Percentiles rank a stretch among this genome's conserved stretches.
phyloP scores from a whole-genome alignment of 139 green algal genomes.

The Mesotaenium endlicherianum region DNA sequence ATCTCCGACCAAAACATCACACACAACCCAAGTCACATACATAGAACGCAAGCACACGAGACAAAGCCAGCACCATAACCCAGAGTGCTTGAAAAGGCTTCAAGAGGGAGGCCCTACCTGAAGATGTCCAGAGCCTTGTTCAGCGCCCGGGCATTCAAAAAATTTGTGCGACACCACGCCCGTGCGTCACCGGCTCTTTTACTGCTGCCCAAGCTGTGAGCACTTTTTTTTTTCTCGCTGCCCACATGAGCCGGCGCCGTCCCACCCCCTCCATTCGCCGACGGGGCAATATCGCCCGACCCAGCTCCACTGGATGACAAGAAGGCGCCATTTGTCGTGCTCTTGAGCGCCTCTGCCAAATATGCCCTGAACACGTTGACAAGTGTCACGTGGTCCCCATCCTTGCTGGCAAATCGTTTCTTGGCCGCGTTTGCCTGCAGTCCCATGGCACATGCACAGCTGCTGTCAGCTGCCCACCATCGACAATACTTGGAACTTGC shows the following conservation, averaged over 20 bases:
- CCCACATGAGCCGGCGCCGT: neutral
- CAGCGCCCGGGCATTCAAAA: slow-evolving; percentile 86
- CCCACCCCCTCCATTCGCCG: too few relatives aligned
- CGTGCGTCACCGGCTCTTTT: neutral
- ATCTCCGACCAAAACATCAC: too few relatives aligned
- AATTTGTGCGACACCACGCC: slow-evolving; percentile 74
- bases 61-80: too few relatives aligned
- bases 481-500: too few relatives aligned
- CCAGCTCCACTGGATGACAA: neutral
- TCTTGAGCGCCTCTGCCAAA: neutral
- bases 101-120: slow-evolving; percentile 60
- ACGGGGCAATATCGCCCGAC: too few relatives aligned
- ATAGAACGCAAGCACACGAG: too few relatives aligned
- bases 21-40: too few relatives aligned
- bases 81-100: too few relatives aligned
- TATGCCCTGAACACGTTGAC: slow-evolving; percentile 73
- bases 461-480: too few relatives aligned
- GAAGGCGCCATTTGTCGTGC: neutral
- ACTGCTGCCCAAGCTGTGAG: neutral
- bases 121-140: slow-evolving; percentile 87
- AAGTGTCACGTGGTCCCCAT: slow-evolving; percentile 52
- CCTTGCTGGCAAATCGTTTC: slow-evolving; percentile 69
- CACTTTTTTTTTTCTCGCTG: neutral
- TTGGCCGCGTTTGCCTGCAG: slow-evolving; percentile 41
- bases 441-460: too few relatives aligned